Base-by-base conservation (phyloP, 202 grass and related monocot species). In the Thinopyrum obtusiflorum region DNA sequence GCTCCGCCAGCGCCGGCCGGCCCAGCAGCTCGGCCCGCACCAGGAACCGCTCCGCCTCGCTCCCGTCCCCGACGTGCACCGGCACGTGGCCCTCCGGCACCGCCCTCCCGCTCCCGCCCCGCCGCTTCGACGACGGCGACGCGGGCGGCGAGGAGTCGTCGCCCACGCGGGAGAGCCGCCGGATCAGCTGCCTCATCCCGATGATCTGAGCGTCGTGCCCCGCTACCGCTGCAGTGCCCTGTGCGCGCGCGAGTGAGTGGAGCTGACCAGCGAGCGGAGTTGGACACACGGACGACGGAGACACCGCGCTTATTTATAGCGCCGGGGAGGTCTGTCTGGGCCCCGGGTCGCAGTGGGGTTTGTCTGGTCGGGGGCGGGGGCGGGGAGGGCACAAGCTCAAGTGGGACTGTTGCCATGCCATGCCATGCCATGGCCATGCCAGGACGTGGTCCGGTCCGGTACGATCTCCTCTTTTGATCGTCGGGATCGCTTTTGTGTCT, bases 1-100 rank as follows among this genome's bases (percentile, higher is more conserved):
- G 83, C 84, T 91, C 89, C 15, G 85, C 86, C 57, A 94, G 82
- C 37, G 85, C 92, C 17, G 92, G 89, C 0, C 83, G 86, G 44
- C 80, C 80, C 63, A 94, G 83, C 12, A 94, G 32, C 4, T 1
- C 33, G 29, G 92, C 89, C 28, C 89, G 83, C 32, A 94, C 92
- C 7, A 94, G 65, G 83, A 94, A 94, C 24, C 92, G 80, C 77
- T 79, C 92, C 36, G 85, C 78, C 53, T 88, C 91, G 28, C 29
- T 40, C 3, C 65, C 85, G 24, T 61, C 49, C 8, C 51, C 73
- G 29, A 85, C 90, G 72, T 83, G 70, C 57, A 92, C 86, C 65
- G 90, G 90, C 83, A 92, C 90, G 82, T 92, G 83, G 36, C 90
- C 90, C 71, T 91, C 86, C 23, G 86, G 89, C 68, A 84, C 77